These are phyloP conservation scores for Lizonia empirigonia DNA, from an alignment of 2,329 filamentous ascomycete species.

Conservation along the genomic window DNA sequence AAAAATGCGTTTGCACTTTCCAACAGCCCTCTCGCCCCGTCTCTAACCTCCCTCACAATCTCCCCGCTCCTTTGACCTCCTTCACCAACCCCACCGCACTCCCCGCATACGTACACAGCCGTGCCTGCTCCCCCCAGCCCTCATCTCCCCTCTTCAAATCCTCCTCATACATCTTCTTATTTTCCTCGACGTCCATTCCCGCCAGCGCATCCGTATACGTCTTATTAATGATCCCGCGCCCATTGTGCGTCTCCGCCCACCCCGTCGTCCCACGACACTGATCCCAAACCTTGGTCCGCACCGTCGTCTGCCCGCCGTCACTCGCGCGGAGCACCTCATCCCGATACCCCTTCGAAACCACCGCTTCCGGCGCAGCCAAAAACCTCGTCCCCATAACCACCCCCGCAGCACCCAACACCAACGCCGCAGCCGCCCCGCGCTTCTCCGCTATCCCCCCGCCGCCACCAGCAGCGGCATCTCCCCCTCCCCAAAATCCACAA, in stretches of 20 bases:
- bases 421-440: conserved; percentile 61
- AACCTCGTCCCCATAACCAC: conserved; percentile 70
- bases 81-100: conserved; percentile 65
- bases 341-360: conserved; percentile 55
- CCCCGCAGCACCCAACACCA: conserved; percentile 61
- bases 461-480: conserved; percentile 57
- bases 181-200: conserved; percentile 52
- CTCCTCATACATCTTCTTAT: conserved; percentile 53
- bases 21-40: conserved; percentile 45
- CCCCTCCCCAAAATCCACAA: conserved; percentile 25
- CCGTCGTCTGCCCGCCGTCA: conserved; percentile 60
- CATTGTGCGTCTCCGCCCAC: conserved; percentile 65
- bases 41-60: conserved; percentile 58
- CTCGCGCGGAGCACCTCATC: conserved; percentile 53
- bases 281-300: conserved; percentile 59
- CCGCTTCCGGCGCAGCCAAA: conserved; percentile 59
- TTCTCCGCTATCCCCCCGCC: conserved; percentile 65
- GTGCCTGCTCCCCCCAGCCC: conserved; percentile 57
- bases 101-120: conserved; percentile 68
- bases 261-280: conserved; percentile 60
- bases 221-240: conserved; percentile 62
- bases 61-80: conserved; percentile 56
- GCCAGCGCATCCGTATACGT: conserved; percentile 53
- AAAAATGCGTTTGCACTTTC: conserved; percentile 2
- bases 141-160: conserved; percentile 58